Conservation (phyloP, 805 yeast genomes). For the Cyberlindnera lachancei region DNA sequence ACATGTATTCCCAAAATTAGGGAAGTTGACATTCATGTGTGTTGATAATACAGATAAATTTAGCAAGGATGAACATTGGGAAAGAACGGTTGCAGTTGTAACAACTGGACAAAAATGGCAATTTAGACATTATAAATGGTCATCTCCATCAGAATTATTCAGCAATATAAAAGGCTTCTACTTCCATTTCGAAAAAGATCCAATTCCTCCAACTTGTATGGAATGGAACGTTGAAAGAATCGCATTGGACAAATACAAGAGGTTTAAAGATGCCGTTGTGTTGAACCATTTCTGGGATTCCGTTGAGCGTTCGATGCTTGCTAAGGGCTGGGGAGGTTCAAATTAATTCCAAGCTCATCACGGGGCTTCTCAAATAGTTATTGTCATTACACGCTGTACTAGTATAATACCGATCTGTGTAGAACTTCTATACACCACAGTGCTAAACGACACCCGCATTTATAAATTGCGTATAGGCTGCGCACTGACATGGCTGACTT, state of each 20-base stretch:
- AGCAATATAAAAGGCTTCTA: slow-evolving; percentile 80
- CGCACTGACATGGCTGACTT: no score
- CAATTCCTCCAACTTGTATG: slow-evolving; percentile 62
- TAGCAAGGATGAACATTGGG: slow-evolving; percentile 96
- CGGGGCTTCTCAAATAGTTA: no score
- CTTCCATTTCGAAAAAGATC: slow-evolving; percentile 69
- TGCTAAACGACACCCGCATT: no score
- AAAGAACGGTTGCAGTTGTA: slow-evolving; percentile 88
- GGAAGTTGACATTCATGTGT: slow-evolving; percentile 61
- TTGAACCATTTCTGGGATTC: slow-evolving; percentile 80
- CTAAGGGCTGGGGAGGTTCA: slow-evolving; percentile 51
- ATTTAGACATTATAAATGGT: slow-evolving; percentile 78
- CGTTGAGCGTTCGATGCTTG: slow-evolving; percentile 64
- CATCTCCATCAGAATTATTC: slow-evolving; percentile 72
- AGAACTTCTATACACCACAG: no score
- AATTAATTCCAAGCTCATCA: no score
- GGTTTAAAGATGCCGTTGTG: slow-evolving; percentile 86
- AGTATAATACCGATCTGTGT: no score
- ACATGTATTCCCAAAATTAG: slow-evolving; percentile 50
- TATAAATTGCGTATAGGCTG: no score
- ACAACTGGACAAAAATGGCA: slow-evolving; percentile 99
- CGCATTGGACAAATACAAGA: slow-evolving; percentile 67
- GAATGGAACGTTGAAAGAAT: slow-evolving; percentile 88
- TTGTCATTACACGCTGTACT: no score
- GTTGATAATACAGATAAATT: slow-evolving; percentile 85